Percentiles rank a stretch among this genome's conserved stretches.
These are phyloP conservation scores for Diplotaxis tenuifolia DNA, from an alignment of 345 rosid species.

Conservation along the genomic window DNA sequence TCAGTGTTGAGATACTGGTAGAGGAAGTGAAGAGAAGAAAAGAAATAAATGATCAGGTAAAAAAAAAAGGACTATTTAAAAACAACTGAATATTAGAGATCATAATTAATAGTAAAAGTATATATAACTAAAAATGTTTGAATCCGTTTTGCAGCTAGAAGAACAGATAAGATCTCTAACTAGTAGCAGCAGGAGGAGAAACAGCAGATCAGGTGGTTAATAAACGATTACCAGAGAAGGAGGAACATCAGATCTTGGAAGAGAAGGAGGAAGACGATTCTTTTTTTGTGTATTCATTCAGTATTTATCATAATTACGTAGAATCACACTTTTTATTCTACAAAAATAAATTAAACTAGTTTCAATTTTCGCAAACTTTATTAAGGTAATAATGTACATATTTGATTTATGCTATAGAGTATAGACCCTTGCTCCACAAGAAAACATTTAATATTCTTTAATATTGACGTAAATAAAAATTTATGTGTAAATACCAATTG, in stretches of 20 bases:
- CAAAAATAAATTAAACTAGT: background rate
- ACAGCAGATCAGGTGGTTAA: background rate
- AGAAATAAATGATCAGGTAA: conserved; percentile 63
- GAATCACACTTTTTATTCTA: background rate
- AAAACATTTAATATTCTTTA: background rate
- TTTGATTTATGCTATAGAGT: background rate
- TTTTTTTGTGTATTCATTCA: conserved; percentile 6
- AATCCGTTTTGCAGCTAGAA: conserved; percentile 21
- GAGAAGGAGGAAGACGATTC: background rate
- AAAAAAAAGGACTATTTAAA: background rate
- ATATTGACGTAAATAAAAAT: too few relatives aligned
- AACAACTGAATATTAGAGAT: background rate
- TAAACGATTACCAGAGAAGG: conserved; percentile 1
- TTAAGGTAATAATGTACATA: background rate
- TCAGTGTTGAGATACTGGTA: conserved; percentile 59
- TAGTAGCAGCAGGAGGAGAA: conserved; percentile 6
- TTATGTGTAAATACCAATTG: too few relatives aligned
- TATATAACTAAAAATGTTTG: background rate
- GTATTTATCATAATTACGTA: background rate
- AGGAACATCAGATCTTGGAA: too few relatives aligned
- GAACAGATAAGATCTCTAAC: conserved; percentile 12
- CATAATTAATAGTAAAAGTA: background rate
- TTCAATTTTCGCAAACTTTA: background rate
- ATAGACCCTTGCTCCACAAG: conserved; percentile 18
- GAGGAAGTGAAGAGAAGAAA: conserved; percentile 77